A percentile compares a stretch with the other conserved stretches of the same genome.
Evolutionary conservation across 768 basidiomycete species (phyloP).

Genomic region (Coprinopsis cinerea): DNA sequence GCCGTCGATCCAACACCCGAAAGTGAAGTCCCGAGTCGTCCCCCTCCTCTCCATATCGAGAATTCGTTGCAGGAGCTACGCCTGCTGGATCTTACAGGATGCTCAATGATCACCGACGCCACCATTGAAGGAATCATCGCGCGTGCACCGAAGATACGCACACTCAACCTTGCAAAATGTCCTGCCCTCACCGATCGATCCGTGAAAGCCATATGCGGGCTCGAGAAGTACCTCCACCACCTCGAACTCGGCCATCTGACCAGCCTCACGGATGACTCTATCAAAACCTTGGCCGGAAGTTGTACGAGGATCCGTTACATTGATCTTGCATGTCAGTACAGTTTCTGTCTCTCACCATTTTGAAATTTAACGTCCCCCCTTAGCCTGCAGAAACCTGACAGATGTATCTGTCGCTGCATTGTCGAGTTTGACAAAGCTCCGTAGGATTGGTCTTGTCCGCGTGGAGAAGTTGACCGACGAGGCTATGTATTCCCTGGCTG

Average conservation of each 20-base stretch:
- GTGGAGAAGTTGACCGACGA: slow-evolving; percentile 92
- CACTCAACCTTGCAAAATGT: slow-evolving; percentile 85
- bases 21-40: slow-evolving; percentile 36
- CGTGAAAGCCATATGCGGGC: slow-evolving; percentile 75
- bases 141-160: slow-evolving; percentile 79
- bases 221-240: slow-evolving; percentile 92
- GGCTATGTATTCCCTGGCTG: slow-evolving; percentile 82
- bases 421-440: slow-evolving; percentile 79
- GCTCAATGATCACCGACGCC: slow-evolving; percentile 72
- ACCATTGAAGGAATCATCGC: slow-evolving; percentile 79
- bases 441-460: slow-evolving; percentile 91
- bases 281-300: slow-evolving; percentile 73
- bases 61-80: slow-evolving; percentile 78
- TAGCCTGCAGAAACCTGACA: slow-evolving; percentile 82
- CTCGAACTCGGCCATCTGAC: slow-evolving; percentile 90
- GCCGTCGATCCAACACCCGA: slow-evolving; percentile 37
- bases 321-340: slow-evolving; percentile 84
- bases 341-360: neutral
- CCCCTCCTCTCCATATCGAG: slow-evolving; percentile 60
- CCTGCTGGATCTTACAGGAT: slow-evolving; percentile 89
- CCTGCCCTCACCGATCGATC: slow-evolving; percentile 69
- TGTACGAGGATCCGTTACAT: slow-evolving; percentile 92
- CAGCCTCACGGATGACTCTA: slow-evolving; percentile 85
- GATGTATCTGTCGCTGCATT: slow-evolving; percentile 94
- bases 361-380: slow-evolving; percentile 5